Evolutionary conservation across 495 filamentous ascomycete genomes (phyloP).

Genomic region (Aspergillus saccharolyticus): DNA sequence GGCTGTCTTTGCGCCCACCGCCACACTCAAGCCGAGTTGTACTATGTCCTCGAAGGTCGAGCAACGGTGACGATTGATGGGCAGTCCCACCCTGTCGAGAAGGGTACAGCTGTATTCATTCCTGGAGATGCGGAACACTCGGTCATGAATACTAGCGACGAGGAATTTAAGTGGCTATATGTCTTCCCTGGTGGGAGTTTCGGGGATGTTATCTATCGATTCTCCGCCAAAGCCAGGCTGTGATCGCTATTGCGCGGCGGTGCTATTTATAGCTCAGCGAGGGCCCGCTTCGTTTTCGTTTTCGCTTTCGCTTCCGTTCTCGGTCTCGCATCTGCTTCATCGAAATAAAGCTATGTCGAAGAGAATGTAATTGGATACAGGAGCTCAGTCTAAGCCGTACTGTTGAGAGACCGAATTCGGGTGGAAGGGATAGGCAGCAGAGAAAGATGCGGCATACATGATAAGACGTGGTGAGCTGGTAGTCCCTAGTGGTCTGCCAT

Average conservation of each 20-base stretch:
- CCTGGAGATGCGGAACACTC: conserved; percentile 34
- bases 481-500: no score
- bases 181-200: conserved; percentile 31
- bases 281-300: neutral
- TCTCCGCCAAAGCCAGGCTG: conserved; percentile 10
- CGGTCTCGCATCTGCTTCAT: neutral
- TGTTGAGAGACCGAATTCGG: no score
- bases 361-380: neutral
- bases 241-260: neutral
- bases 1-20: conserved; percentile 30
- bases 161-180: conserved; percentile 33
- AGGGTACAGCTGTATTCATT: conserved; percentile 31
- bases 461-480: no score
- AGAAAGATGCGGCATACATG: no score
- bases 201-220: conserved; percentile 33
- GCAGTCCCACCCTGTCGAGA: conserved; percentile 9
- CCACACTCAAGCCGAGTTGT: conserved; percentile 35
- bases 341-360: neutral
- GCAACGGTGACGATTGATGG: conserved; percentile 30
- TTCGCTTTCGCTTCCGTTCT: neutral
- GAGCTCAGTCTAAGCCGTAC: neutral
- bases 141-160: conserved; percentile 23
- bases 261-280: neutral
- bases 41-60: conserved; percentile 30
- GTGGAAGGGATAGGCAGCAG: no score